phyloP scores from a whole-genome alignment of 495 filamentous ascomycete genomes.

The Lineolata rhizophorae region DNA sequence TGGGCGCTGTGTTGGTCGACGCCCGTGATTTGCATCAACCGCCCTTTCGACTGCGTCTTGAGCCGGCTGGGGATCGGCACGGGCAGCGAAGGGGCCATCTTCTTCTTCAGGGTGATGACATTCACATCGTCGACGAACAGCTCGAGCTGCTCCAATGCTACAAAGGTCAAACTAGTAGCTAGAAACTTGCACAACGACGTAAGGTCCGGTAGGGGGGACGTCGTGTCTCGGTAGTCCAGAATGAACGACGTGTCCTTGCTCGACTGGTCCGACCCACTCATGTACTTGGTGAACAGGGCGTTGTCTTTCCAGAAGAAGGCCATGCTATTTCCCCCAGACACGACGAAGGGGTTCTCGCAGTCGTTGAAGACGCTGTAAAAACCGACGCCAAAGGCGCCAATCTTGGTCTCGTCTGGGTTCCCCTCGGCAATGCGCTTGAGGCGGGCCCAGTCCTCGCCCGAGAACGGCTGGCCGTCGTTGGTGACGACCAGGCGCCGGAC shows the following conservation, averaged over 20 bases:
- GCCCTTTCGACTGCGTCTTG: slow-evolving; percentile 58
- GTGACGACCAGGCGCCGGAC: slow-evolving; percentile 63
- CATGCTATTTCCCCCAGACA: slow-evolving; percentile 78
- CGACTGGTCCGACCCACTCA: too few relatives aligned
- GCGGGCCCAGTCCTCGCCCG: slow-evolving; percentile 72
- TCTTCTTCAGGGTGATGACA: slow-evolving; percentile 57
- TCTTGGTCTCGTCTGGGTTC: slow-evolving; percentile 96
- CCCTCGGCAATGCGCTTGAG: slow-evolving; percentile 94
- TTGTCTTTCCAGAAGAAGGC: slow-evolving; percentile 99
- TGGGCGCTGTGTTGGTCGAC: slow-evolving; percentile 66
- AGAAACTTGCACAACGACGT: slow-evolving; percentile 78
- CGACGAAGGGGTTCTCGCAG: slow-evolving; percentile 91
- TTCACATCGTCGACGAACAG: slow-evolving; percentile 77
- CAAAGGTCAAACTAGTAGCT: slow-evolving; percentile 88
- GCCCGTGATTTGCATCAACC: slow-evolving; percentile 55
- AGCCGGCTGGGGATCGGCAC: slow-evolving; percentile 61
- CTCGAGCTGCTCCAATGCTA: slow-evolving; percentile 68
- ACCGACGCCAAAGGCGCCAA: slow-evolving; percentile 93
- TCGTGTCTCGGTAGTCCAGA: slow-evolving; percentile 73
- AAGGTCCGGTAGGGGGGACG: slow-evolving; percentile 64
- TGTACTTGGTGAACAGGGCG: slow-evolving; percentile 75
- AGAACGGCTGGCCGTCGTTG: slow-evolving; percentile 75
- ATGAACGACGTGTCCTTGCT: slow-evolving; percentile 69
- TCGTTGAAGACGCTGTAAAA: slow-evolving; percentile 98
- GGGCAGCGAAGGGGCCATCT: slow-evolving; percentile 48